phyloP scores from a whole-genome alignment of 441 rosid genomes.

The Populus trichocarpa region DNA sequence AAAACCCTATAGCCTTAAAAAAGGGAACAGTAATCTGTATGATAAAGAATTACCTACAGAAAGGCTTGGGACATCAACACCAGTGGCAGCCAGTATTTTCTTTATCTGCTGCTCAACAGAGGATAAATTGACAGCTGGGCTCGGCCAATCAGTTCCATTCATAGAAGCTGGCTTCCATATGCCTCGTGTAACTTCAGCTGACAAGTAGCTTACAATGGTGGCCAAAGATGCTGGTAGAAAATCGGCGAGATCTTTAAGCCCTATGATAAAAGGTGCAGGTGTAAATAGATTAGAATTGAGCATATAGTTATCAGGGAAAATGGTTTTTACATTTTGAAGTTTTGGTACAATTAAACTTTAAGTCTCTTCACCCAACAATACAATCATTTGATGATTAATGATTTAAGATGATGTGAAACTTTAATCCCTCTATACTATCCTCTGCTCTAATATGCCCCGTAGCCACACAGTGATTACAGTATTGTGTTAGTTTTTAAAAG shows the following conservation, averaged over 20 bases:
- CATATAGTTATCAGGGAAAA: background rate
- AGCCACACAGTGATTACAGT: background rate
- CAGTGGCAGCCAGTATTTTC: slow-evolving; percentile 85
- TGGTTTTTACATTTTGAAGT: background rate
- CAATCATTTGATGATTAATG: background rate
- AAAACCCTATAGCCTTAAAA: background rate
- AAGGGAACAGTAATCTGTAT: background rate
- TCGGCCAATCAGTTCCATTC: slow-evolving; percentile 99
- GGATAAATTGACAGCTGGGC: slow-evolving; percentile 91
- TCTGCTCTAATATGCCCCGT: background rate
- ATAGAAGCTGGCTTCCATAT: slow-evolving; percentile 95
- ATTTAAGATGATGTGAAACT: background rate
- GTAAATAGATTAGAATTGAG: slow-evolving; percentile 9
- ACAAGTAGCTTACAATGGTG: slow-evolving; percentile 85
- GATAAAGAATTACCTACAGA: slow-evolving; percentile 48
- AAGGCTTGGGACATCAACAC: slow-evolving; percentile 91
- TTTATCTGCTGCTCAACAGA: slow-evolving; percentile 84
- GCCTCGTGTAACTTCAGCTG: slow-evolving; percentile 97
- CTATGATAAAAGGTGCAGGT: slow-evolving; percentile 36
- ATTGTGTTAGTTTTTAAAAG: background rate
- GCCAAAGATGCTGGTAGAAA: slow-evolving; percentile 91
- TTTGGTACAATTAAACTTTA: background rate
- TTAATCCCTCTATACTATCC: background rate
- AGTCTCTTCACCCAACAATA: background rate
- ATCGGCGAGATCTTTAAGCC: slow-evolving; percentile 95